These are phyloP conservation scores for Kurtzmaniella natalensis DNA, from an alignment of 1,139 yeast genomes.

Conservation along the genomic window DNA sequence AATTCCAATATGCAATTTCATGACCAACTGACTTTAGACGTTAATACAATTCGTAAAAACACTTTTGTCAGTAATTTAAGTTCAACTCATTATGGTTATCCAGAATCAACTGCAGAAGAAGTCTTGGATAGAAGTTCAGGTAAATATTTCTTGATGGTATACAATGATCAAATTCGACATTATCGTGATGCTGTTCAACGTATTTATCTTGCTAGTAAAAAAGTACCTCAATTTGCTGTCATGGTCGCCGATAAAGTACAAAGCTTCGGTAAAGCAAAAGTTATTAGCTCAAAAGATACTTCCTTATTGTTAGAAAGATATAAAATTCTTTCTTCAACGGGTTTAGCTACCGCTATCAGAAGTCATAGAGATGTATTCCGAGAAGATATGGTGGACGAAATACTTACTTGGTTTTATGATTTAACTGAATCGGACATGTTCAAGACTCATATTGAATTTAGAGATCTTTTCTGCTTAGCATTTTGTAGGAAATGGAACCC, in stretches of 20 bases:
- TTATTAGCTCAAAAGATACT: conserved; percentile 53
- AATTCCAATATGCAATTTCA: conserved; percentile 37
- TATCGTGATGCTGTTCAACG: conserved; percentile 69
- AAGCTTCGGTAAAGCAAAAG: conserved; percentile 63
- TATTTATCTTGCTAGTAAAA: conserved; percentile 59
- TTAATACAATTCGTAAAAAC: conserved; percentile 19
- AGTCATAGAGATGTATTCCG: conserved; percentile 67
- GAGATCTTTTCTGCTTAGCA: conserved; percentile 54
- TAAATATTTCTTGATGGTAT: conserved; percentile 56
- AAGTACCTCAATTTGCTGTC: conserved; percentile 61
- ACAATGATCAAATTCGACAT: conserved; percentile 79
- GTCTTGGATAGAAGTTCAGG: conserved; percentile 41
- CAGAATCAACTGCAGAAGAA: conserved; percentile 8
- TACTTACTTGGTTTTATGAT: conserved; percentile 60
- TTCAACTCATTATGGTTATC: conserved; percentile 27
- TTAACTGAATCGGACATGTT: conserved; percentile 54
- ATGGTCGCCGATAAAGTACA: conserved; percentile 72
- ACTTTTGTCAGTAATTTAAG: conserved; percentile 28
- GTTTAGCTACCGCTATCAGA: conserved; percentile 63
- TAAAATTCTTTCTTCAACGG: conserved; percentile 50
- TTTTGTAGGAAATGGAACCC: conserved; percentile 50
- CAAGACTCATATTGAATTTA: conserved; percentile 43
- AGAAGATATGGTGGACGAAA: conserved; percentile 78
- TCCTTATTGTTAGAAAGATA: conserved; percentile 51
- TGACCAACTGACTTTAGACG: conserved; percentile 19